These are phyloP conservation scores for Diaporthe citriasiana DNA, from an alignment of 2,329 filamentous ascomycete genomes.

Conservation along the genomic window DNA sequence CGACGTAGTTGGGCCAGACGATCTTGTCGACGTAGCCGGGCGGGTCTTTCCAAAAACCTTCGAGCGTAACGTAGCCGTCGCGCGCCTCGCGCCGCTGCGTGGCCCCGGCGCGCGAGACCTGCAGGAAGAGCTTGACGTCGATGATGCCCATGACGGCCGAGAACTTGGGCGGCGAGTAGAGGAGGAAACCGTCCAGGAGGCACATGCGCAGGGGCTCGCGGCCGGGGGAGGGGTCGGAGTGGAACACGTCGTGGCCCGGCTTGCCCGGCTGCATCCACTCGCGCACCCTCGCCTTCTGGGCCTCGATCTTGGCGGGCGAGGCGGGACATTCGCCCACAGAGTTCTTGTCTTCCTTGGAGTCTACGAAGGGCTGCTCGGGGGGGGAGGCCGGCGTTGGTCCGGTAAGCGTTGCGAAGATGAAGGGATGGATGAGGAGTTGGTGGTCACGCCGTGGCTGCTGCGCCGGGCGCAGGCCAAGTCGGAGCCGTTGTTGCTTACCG, in stretches of 20 bases:
- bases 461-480: conserved; percentile 45
- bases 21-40: conserved; percentile 94
- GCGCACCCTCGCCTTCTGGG: conserved; percentile 62
- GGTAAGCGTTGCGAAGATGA: conserved; percentile 48
- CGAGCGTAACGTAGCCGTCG: conserved; percentile 82
- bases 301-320: conserved; percentile 59
- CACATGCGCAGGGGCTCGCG: conserved; percentile 65
- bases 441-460: conserved; percentile 47
- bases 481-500: conserved; percentile 62
- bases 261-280: conserved; percentile 61
- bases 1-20: conserved; percentile 95
- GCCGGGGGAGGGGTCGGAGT: conserved; percentile 31
- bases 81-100: conserved; percentile 77
- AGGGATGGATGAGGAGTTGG: conserved; percentile 46
- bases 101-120: conserved; percentile 74
- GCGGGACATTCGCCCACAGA: conserved; percentile 70
- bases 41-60: conserved; percentile 96
- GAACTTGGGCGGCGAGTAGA: conserved; percentile 73
- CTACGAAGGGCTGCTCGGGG: conserved; percentile 60
- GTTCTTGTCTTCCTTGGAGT: conserved; percentile 75
- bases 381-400: conserved; percentile 36
- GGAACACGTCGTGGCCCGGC: conserved; percentile 57
- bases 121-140: conserved; percentile 84
- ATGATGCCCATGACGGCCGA: conserved; percentile 72
- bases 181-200: conserved; percentile 89